Evolutionary conservation across 148 eudicot species (phyloP), one percentile per base, ranked within the genome.

Genomic region (Dianthus caryophyllus): DNA sequence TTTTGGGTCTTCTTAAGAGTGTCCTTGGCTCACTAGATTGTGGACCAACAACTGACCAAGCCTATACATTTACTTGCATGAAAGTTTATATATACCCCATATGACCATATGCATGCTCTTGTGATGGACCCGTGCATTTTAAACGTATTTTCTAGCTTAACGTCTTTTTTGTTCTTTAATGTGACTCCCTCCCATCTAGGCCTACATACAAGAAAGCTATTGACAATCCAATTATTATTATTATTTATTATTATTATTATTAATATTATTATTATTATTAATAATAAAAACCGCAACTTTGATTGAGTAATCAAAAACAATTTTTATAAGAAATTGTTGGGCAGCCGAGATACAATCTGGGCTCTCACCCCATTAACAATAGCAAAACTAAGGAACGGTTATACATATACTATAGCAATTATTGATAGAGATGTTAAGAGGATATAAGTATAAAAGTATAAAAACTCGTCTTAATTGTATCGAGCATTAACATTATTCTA

Each of bases 21-120:
- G 24, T 2, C 1, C 20, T n/a, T 4, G 54, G 54, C 54, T 7
- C 24, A 50, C 24, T 18, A 2, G 24, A 50, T 6, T 4, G 54
- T 50, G 54, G 54, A 18, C 54, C 54, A 50, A 50, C n/a, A n/a
- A n/a, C n/a, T n/a, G n/a, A n/a, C n/a, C n/a, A n/a, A 13, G 54
- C 8, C 54, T 50, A 18, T 9, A 17, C 54, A 50, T 50, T 50
- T 50, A 50, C 25, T 50, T 50, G 54, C 54, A 50, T 50, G 9
- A 50, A 50, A 50, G 54, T 9, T 50, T 9, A 50, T 16, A 18
- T 18, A 50, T 50, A 46, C 50, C 50, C n/a, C n/a, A n/a, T n/a
- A n/a, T n/a, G n/a, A n/a, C 50, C 50, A 46, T 46, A 46, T 46
- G 50, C 22, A 50, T 50, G 22, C 54, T 50, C 22, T 50, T 50